Evolutionary conservation across 371 early-diverging fungal genomes (phyloP).

Genomic region (Smittium culicis): DNA sequence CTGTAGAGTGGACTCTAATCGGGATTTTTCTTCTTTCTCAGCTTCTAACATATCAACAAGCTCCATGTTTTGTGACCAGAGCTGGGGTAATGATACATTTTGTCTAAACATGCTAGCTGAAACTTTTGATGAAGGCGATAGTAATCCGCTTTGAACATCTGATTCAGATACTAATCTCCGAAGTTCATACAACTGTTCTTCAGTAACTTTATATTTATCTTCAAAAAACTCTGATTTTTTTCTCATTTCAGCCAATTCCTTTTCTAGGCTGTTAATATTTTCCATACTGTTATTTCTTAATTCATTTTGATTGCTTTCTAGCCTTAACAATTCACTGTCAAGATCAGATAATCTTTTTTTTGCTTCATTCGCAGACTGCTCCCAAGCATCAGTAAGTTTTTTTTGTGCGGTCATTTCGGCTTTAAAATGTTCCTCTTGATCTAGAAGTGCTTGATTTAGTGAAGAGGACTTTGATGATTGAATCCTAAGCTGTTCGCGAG

Average conservation of each 20-base stretch:
- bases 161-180: constrained; percentile 25
- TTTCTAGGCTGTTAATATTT: constrained; percentile 15
- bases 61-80: constrained; percentile 45
- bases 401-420: constrained; percentile 51
- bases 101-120: constrained; percentile 35
- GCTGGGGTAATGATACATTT: constrained; percentile 42
- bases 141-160: constrained; percentile 11
- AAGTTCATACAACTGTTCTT: constrained; percentile 20
- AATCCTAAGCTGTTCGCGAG: constrained; percentile 16
- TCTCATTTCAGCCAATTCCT: constrained; percentile 14
- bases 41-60: constrained; percentile 37
- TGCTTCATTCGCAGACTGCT: constrained; percentile 34
- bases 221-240: constrained; percentile 5
- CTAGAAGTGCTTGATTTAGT: constrained; percentile 34
- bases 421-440: constrained; percentile 44
- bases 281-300: constrained; percentile 11
- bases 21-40: constrained; percentile 32
- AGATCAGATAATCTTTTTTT: constrained; percentile 36
- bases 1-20: constrained; percentile 40
- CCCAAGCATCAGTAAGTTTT: constrained; percentile 42
- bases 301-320: constrained; percentile 19
- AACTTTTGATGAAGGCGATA: constrained; percentile 45
- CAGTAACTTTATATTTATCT: neutral
- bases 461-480: constrained; percentile 31
- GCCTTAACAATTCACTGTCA: constrained; percentile 25